A percentile compares a stretch with the other conserved stretches of the same genome.
phyloP scores from a whole-genome alignment of 306 rosid species.

The Pueraria montana region DNA sequence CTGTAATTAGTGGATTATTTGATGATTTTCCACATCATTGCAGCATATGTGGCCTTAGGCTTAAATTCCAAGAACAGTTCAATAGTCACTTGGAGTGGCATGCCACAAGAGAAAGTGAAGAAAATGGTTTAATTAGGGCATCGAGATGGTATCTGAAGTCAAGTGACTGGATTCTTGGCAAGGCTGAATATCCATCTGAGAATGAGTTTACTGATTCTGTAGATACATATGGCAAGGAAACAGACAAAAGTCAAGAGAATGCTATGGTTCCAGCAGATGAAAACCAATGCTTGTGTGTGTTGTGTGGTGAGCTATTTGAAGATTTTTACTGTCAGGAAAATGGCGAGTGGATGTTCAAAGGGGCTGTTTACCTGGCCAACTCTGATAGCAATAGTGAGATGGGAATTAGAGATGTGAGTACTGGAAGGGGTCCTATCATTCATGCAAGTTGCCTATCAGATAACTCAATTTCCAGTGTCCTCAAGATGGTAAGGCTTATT shows the following conservation, averaged over 20 bases:
- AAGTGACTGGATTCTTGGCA: conserved; percentile 65
- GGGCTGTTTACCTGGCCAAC: conserved; percentile 61
- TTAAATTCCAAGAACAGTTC: conserved; percentile 65
- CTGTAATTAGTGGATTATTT: conserved; percentile 69
- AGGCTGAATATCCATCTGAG: conserved; percentile 56
- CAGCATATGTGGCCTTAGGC: conserved; percentile 66
- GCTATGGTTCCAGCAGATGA: conserved; percentile 78
- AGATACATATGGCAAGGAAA: conserved; percentile 39
- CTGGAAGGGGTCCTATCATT: conserved; percentile 73
- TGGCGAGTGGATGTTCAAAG: conserved; percentile 87
- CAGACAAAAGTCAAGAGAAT: conserved; percentile 52
- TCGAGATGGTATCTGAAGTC: conserved; percentile 82
- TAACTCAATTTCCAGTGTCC: conserved; percentile 54
- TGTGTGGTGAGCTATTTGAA: conserved; percentile 91
- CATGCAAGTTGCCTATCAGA: conserved; percentile 77
- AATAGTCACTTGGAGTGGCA: conserved; percentile 85
- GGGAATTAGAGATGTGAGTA: conserved; percentile 41
- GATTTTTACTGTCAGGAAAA: conserved; percentile 74
- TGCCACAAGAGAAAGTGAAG: conserved; percentile 55
- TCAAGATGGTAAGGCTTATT: conserved; percentile 61
- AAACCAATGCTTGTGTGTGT: conserved; percentile 74
- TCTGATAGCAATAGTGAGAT: conserved; percentile 54
- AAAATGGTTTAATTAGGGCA: conserved; percentile 45
- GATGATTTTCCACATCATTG: conserved; percentile 73
- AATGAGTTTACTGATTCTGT: conserved; percentile 48